Base-by-base conservation (phyloP, 1,139 yeast species). In the Nematodospora anomalae region DNA sequence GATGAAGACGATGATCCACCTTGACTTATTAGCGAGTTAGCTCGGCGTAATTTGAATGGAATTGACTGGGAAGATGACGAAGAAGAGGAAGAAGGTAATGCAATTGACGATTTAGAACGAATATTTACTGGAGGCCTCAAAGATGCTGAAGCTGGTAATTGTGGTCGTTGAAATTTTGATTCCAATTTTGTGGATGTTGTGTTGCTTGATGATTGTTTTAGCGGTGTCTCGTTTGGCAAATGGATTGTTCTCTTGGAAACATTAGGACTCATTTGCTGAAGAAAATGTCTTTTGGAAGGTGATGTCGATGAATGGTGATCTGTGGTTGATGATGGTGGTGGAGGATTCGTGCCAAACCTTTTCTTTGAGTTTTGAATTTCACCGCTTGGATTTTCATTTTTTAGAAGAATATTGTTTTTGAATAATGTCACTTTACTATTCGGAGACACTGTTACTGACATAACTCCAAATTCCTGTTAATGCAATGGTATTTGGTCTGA, bases 181-280 rank as follows among this genome's bases (percentile, higher is more conserved):
- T 30, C 41, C 3, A 11, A 10, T 7, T 20, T 30, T 15, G 25
- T 20, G 15, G 33, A 10, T 22, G 25, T 10, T 35, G 37, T 16
- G 25, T 30, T 18, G 10, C 21, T 12, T 30, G 39, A 26, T 10
- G 43, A 26, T 18, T 36, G 40, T 32, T 41, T 39, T 20, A 32
- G 29, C 9, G 33, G 32, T 5, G 40, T 28, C 21, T 41, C 40
- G 21, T 33, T 30, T 16, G 41, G 39, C 14, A 30, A 14, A 16
- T 12, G 28, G 16, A 62, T 53, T 12, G 65, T 57, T 43, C 55
- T 58, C 25, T 58, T 53, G 5, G 61, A 40, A n/a, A 67, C 68
- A 43, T 68, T 68, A 15, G 74, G 73, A 52, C 72, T 66, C 71
- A 68, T 63, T 39, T 52, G 61, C 41, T 63, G 69, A 34, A 68